Percentiles rank a stretch among this genome's conserved stretches.
These are phyloP conservation scores for Cyclostephanos invisitatus DNA, from an alignment of 108 stramenopile genomes.

Conservation along the genomic window DNA sequence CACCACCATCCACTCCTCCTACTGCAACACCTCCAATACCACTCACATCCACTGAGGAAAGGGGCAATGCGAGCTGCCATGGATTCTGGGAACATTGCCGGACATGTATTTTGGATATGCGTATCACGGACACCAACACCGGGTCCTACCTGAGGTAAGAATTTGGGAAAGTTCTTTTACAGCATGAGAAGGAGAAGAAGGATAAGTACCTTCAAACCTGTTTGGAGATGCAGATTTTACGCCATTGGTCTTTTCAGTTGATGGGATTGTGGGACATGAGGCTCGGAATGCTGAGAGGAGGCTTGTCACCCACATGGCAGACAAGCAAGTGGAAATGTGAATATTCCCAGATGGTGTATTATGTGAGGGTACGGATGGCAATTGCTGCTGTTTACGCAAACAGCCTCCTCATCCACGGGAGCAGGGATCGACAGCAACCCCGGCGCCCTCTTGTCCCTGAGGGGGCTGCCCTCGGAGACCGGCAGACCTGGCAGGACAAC, in stretches of 20 bases:
- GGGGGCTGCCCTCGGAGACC: not conserved
- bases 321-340: constrained; percentile 23
- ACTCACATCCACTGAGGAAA: too few species aligned
- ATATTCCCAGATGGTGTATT: constrained; percentile 21
- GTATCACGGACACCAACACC: constrained; percentile 43
- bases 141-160: constrained; percentile 14
- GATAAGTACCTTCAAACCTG: constrained; percentile 31
- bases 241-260: constrained; percentile 40
- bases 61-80: too few species aligned
- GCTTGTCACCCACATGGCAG: constrained; percentile 3
- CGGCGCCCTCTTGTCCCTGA: not conserved
- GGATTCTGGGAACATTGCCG: too few species aligned
- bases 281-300: constrained; percentile 18
- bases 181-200: constrained; percentile 34
- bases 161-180: constrained; percentile 12
- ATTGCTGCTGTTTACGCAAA: constrained; percentile 27
- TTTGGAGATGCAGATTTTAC: constrained; percentile 29
- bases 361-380: constrained; percentile 23
- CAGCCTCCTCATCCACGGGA: constrained; percentile 23
- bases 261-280: constrained; percentile 35
- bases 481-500: not conserved
- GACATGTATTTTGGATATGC: constrained; percentile 50
- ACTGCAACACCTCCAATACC: too few species aligned
- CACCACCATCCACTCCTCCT: too few species aligned
- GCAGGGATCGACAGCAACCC: constrained; percentile 4